Percentiles rank a stretch among this genome's conserved stretches.
Conservation (phyloP, 169 alveolate genomes). For the Amoebophrya sp. region DNA sequence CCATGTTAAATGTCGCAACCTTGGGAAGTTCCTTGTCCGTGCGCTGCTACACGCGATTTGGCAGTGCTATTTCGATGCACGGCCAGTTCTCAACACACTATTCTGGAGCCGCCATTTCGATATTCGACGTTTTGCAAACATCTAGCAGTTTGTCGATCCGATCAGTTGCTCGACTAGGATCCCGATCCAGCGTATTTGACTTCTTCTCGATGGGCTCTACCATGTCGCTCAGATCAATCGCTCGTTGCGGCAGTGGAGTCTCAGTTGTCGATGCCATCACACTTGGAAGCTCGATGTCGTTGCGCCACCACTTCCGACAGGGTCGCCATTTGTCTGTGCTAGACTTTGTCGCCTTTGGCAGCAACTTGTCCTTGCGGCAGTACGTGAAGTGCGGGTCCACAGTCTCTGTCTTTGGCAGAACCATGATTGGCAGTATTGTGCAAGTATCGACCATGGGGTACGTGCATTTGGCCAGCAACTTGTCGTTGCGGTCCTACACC, state of each 20-base stretch:
- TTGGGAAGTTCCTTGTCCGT: background rate
- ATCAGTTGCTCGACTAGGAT: background rate
- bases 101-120: background rate
- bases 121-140: slow-evolving; percentile 6
- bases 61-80: background rate
- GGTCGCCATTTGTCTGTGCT: background rate
- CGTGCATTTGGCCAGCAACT: background rate
- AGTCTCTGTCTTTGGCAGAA: background rate
- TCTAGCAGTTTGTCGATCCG: slow-evolving; percentile 22
- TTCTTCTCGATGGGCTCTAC: background rate
- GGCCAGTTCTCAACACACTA: background rate
- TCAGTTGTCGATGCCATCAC: background rate
- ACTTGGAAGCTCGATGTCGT: background rate
- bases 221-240: background rate
- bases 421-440: slow-evolving; percentile 9
- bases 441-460: background rate
- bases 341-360: background rate
- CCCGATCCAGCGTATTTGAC: background rate
- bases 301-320: background rate
- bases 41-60: background rate
- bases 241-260: background rate
- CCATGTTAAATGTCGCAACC: background rate
- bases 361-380: slow-evolving; percentile 23
- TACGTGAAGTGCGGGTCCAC: background rate
- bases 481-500: slow-evolving; percentile 24